phyloP scores from a whole-genome alignment of 1,139 yeast species.

The Nakaseomyces nivariensis region DNA sequence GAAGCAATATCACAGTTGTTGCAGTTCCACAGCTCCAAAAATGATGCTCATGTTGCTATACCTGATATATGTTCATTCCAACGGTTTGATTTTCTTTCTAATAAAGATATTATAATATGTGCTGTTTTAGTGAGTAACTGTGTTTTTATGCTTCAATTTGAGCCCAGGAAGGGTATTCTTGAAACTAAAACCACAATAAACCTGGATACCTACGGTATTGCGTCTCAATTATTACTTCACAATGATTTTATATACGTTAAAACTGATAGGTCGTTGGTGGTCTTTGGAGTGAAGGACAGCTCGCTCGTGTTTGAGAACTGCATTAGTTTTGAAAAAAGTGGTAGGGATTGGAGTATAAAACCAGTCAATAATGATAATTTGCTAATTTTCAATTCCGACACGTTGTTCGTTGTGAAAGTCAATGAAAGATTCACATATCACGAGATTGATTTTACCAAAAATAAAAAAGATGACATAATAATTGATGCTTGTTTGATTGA shows the following conservation, averaged over 20 bases:
- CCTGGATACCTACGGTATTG: neutral
- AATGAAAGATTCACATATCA: neutral
- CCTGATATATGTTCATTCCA: neutral
- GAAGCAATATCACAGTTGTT: neutral
- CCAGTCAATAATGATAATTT: neutral
- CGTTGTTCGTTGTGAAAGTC: neutral
- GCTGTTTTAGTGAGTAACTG: neutral
- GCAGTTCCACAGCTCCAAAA: neutral
- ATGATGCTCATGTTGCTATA: neutral
- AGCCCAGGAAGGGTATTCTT: neutral
- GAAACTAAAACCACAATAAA: neutral
- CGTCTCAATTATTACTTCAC: neutral
- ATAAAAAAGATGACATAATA: neutral
- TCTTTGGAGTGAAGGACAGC: neutral
- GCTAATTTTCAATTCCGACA: neutral
- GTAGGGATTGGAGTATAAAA: neutral
- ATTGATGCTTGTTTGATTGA: conserved; percentile 2
- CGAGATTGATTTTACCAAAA: neutral
- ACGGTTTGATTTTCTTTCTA: neutral
- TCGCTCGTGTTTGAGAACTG: neutral
- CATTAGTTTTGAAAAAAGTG: neutral
- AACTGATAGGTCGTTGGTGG: neutral
- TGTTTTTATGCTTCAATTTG: neutral
- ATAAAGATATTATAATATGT: neutral
- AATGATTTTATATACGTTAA: neutral